phyloP scores from a whole-genome alignment of 2,329 filamentous ascomycete species.

The Knufia petricola region DNA sequence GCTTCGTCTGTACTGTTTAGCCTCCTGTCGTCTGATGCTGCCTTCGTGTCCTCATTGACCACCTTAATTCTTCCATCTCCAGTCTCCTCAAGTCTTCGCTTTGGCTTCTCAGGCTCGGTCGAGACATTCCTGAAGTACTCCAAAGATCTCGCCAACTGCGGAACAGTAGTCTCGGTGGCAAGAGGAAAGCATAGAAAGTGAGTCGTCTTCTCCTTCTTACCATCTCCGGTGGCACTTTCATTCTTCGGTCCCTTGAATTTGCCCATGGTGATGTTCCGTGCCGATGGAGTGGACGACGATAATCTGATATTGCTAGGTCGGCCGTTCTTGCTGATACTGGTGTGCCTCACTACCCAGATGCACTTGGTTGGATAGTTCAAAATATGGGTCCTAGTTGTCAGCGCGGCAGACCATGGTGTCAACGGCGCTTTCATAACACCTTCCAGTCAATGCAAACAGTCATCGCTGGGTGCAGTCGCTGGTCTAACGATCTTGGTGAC shows the following conservation, averaged over 20 bases:
- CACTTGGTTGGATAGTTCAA: background rate
- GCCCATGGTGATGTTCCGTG: background rate
- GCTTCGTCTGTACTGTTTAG: background rate
- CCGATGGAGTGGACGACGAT: background rate
- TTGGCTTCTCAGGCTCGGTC: conserved; percentile 5
- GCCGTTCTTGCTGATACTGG: background rate
- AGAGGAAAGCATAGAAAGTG: conserved; percentile 49
- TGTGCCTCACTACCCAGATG: background rate
- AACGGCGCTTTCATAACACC: background rate
- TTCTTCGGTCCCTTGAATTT: background rate
- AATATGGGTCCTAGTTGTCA: background rate
- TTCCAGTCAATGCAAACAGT: background rate
- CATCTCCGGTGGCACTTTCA: background rate
- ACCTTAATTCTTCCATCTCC: background rate
- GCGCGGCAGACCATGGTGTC: background rate
- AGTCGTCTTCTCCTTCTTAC: conserved; percentile 26
- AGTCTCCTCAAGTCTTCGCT: conserved; percentile 11
- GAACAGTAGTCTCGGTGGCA: conserved; percentile 48
- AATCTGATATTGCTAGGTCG: background rate
- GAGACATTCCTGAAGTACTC: conserved; percentile 49
- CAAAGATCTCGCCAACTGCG: conserved; percentile 56
- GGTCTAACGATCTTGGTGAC: background rate
- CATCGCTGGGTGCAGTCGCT: background rate
- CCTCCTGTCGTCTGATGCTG: background rate
- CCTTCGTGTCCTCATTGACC: background rate